Conservation (phyloP, 768 basidiomycete genomes). For the Suillus paluster region DNA sequence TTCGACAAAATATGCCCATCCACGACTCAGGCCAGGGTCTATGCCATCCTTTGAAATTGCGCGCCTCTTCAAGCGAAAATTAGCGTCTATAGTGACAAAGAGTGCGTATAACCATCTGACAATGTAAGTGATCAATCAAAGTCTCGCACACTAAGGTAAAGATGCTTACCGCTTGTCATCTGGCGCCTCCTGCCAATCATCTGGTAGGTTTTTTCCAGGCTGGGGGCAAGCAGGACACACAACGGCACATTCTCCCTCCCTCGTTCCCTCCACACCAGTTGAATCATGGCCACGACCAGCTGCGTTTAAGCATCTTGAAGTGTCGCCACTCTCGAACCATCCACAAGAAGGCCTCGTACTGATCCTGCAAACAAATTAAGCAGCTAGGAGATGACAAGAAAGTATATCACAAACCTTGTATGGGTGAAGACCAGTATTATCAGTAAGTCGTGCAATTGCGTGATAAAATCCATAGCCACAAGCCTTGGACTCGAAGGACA, state of each 20-base stretch:
- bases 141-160: neutral
- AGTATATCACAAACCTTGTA: constrained; percentile 15
- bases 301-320: neutral
- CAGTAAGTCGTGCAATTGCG: constrained; percentile 24
- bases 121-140: neutral
- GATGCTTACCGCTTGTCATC: neutral
- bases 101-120: constrained; percentile 32
- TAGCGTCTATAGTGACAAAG: constrained; percentile 36
- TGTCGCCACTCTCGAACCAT: constrained; percentile 1
- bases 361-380: neutral
- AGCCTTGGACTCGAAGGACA: constrained; percentile 34
- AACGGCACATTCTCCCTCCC: constrained; percentile 4
- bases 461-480: constrained; percentile 33
- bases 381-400: neutral
- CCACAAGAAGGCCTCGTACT: neutral
- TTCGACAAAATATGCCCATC: constrained; percentile 34
- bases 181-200: constrained; percentile 7
- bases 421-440: constrained; percentile 27
- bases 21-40: constrained; percentile 32
- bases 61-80: constrained; percentile 35
- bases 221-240: constrained; percentile 12
- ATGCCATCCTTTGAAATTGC: constrained; percentile 26
- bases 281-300: neutral
- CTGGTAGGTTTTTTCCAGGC: constrained; percentile 12
- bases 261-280: neutral